A percentile compares a stretch with the other conserved stretches of the same genome.
Conservation (phyloP, 176 grass and related monocot species). For the Typha latifolia region DNA sequence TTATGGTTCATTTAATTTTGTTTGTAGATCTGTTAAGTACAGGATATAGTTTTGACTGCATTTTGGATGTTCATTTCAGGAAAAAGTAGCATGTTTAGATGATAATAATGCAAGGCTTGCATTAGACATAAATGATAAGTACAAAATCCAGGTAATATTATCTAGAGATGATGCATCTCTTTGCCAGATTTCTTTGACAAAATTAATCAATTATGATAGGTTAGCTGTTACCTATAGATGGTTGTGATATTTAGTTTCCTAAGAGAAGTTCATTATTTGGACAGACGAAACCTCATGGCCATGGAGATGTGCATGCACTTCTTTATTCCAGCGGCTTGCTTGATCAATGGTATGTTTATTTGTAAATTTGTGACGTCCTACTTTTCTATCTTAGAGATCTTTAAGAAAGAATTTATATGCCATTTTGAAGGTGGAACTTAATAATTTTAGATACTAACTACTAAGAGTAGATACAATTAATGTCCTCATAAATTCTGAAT, state of each 20-base stretch:
- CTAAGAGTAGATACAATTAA: too few species aligned
- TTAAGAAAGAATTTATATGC: too few species aligned
- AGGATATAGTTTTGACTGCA: slow-evolving; percentile 5
- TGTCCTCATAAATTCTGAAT: not conserved
- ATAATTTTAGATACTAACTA: too few species aligned
- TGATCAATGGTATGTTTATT: slow-evolving; percentile 54
- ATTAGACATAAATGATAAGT: slow-evolving; percentile 83
- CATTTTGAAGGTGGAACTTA: too few species aligned
- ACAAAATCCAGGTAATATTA: slow-evolving; percentile 83
- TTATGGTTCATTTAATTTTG: slow-evolving; percentile 10
- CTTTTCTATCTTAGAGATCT: not conserved
- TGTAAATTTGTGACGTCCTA: slow-evolving; percentile 12
- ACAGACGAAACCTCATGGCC: slow-evolving; percentile 97
- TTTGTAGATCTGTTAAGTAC: not conserved
- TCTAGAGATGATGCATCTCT: slow-evolving; percentile 2
- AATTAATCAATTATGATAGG: slow-evolving; percentile 2
- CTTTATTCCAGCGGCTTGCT: slow-evolving; percentile 93
- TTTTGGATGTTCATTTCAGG: slow-evolving; percentile 32
- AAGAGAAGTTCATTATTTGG: slow-evolving; percentile 16
- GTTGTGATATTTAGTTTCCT: not conserved
- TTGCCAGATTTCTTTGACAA: not conserved
- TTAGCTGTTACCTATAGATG: not conserved
- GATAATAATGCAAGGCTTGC: slow-evolving; percentile 90
- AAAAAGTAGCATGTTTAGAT: slow-evolving; percentile 89
- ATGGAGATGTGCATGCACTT: slow-evolving; percentile 92